phyloP scores from a whole-genome alignment of 768 basidiomycete species.

The Hericium erinaceus region DNA sequence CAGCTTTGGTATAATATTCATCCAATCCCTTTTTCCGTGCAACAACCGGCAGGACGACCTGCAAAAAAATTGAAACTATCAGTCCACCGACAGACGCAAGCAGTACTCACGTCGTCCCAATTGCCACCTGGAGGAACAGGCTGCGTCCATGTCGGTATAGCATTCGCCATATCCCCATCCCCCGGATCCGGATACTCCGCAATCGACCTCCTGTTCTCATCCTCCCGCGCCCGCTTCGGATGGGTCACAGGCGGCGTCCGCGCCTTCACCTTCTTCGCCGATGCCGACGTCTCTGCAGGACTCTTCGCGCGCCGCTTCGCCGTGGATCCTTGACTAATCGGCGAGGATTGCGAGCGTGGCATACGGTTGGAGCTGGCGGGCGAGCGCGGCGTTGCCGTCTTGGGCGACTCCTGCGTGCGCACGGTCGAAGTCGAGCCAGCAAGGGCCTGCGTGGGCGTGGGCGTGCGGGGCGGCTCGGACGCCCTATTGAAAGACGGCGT shows the following conservation, averaged over 20 bases:
- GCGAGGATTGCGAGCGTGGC: conserved; percentile 13
- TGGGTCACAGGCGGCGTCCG: conserved; percentile 25
- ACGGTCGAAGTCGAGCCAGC: conserved; percentile 16
- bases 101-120: conserved; percentile 68
- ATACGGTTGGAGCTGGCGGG: conserved; percentile 7
- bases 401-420: conserved; percentile 27
- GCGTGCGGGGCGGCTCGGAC: conserved; percentile 36
- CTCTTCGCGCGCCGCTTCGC: conserved; percentile 38
- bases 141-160: conserved; percentile 79
- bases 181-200: conserved; percentile 59
- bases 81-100: conserved; percentile 8
- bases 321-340: conserved; percentile 9
- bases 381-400: conserved; percentile 10
- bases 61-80: conserved; percentile 1
- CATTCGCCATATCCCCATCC: conserved; percentile 53
- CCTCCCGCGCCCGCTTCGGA: conserved; percentile 25
- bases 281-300: conserved; percentile 31
- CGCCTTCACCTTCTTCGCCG: conserved; percentile 31
- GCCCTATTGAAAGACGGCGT: conserved; percentile 27
- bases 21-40: conserved; percentile 76
- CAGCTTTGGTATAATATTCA: conserved; percentile 55
- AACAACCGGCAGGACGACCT: conserved; percentile 81
- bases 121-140: conserved; percentile 59
- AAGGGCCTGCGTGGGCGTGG: conserved; percentile 26
- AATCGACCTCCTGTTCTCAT: conserved; percentile 44